Conservation (phyloP, 2,329 filamentous ascomycete species). For the Parastagonospora nodorum region DNA sequence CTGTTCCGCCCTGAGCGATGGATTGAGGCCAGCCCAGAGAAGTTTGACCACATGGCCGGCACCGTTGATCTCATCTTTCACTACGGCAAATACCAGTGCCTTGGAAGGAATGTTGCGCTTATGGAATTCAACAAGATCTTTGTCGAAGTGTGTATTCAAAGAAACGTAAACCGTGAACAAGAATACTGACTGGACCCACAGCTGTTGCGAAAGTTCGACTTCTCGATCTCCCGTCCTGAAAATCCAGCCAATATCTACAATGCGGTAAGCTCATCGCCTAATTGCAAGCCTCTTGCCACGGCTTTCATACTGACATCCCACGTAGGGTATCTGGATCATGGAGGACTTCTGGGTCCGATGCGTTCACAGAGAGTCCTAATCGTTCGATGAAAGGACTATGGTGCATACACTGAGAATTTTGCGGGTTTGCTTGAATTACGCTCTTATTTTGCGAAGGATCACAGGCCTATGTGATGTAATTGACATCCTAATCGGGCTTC, state of each 20-base stretch:
- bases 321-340: constrained; percentile 16
- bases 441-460: too few relatives aligned
- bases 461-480: too few relatives aligned
- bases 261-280: constrained; percentile 5
- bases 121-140: constrained; percentile 44
- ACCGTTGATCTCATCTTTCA: constrained; percentile 30
- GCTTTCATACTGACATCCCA: constrained; percentile 1
- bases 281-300: too few relatives aligned
- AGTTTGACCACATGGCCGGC: constrained; percentile 26
- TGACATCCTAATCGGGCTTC: too few relatives aligned
- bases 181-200: not conserved
- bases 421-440: too few relatives aligned
- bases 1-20: constrained; percentile 26
- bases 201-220: constrained; percentile 14
- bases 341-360: constrained; percentile 13
- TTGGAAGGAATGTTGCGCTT: constrained; percentile 30
- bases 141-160: constrained; percentile 9
- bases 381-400: not conserved
- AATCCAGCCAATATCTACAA: constrained; percentile 9
- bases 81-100: constrained; percentile 32
- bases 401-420: too few relatives aligned
- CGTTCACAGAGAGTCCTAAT: constrained; percentile 1
- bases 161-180: too few relatives aligned
- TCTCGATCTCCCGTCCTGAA: constrained; percentile 8
- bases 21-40: constrained; percentile 38